phyloP scores from a whole-genome alignment of 2,329 filamentous ascomycete species.

The Leptographium procerum region DNA sequence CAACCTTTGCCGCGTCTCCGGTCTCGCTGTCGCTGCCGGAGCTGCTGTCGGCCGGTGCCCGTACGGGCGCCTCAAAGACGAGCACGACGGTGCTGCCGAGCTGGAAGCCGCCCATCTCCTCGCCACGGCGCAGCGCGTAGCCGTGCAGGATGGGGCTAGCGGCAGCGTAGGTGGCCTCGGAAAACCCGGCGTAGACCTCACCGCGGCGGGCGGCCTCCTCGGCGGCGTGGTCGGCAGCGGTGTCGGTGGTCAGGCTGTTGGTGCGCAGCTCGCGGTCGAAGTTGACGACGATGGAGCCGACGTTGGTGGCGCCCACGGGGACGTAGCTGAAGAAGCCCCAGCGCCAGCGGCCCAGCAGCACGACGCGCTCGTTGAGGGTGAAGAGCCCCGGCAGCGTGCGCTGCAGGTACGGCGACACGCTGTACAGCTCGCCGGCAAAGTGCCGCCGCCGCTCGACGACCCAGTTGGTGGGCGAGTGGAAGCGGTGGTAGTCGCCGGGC shows the following conservation, averaged over 20 bases:
- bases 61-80: conserved; percentile 81
- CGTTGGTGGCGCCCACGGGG: conserved; percentile 92
- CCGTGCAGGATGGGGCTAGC: conserved; percentile 71
- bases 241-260: conserved; percentile 86
- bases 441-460: conserved; percentile 91
- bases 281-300: conserved; percentile 92
- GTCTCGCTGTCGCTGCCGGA: conserved; percentile 37
- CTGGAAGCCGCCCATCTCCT: conserved; percentile 98
- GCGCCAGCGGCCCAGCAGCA: conserved; percentile 85
- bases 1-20: conserved; percentile 36
- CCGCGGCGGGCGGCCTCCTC: conserved; percentile 65
- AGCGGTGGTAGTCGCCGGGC: conserved; percentile 95
- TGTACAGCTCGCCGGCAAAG: conserved; percentile 92
- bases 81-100: conserved; percentile 89
- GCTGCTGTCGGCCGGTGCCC: conserved; percentile 24
- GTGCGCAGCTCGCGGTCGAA: conserved; percentile 91
- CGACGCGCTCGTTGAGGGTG: conserved; percentile 91
- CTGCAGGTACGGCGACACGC: conserved; percentile 89
- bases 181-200: conserved; percentile 79
- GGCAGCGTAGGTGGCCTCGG: conserved; percentile 76
- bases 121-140: conserved; percentile 72
- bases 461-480: conserved; percentile 93
- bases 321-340: conserved; percentile 97
- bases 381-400: conserved; percentile 87
- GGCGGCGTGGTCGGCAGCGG: conserved; percentile 75